Percentiles rank a stretch among this genome's conserved stretches.
Conservation (phyloP, 2,329 filamentous ascomycete genomes). For the Fusarium oligoseptatum region DNA sequence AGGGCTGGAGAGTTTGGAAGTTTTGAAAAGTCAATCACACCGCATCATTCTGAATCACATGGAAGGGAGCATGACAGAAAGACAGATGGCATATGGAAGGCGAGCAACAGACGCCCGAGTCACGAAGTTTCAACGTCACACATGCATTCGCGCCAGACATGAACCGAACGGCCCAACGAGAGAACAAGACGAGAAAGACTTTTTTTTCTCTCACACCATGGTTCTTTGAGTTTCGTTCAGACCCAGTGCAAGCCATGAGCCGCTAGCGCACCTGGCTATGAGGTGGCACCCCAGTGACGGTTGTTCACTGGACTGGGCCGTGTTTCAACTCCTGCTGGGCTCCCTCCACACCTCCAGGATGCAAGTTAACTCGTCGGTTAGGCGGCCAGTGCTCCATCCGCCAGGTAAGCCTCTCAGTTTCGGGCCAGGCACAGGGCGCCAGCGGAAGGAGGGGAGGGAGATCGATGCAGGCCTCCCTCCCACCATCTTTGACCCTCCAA, state of each 20-base stretch:
- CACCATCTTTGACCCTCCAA: constrained; percentile 15
- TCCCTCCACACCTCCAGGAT: constrained; percentile 36
- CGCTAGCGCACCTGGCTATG: constrained; percentile 29
- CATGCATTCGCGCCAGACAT: constrained; percentile 38
- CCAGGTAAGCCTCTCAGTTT: constrained; percentile 34
- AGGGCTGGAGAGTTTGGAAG: constrained; percentile 12
- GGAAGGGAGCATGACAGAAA: constrained; percentile 8
- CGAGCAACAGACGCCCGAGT: constrained; percentile 20
- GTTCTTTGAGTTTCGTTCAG: constrained; percentile 20
- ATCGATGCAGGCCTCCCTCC: constrained; percentile 26
- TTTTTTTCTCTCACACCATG: constrained; percentile 22
- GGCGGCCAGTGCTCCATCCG: constrained; percentile 12
- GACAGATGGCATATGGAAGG: constrained; percentile 10
- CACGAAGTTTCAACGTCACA: constrained; percentile 29
- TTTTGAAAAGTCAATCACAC: constrained; percentile 27
- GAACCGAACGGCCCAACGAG: constrained; percentile 25
- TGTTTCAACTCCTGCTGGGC: constrained; percentile 37
- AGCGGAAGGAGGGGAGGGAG: constrained; percentile 19
- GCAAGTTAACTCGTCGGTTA: constrained; percentile 29
- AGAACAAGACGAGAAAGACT: constrained; percentile 31
- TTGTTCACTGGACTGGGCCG: constrained; percentile 29
- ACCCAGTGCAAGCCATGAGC: constrained; percentile 33
- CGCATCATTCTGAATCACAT: constrained; percentile 25
- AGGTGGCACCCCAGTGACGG: constrained; percentile 30
- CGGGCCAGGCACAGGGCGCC: constrained; percentile 34